Conservation (phyloP, 352 stramenopile species). For the Phytophthora idaei region DNA sequence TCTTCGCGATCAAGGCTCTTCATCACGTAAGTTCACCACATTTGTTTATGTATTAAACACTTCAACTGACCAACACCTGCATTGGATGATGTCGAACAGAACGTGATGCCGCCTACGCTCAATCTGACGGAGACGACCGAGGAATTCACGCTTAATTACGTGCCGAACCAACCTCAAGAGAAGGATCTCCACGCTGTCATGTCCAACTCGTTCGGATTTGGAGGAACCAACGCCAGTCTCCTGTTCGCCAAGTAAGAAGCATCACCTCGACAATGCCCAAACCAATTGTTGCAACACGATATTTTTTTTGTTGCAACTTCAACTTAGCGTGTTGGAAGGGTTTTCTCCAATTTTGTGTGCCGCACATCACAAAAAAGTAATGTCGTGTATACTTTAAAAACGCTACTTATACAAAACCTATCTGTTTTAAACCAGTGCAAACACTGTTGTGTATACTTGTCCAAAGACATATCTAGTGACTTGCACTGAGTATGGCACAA, state of each 20-base stretch:
- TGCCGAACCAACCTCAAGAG: slow-evolving; percentile 67
- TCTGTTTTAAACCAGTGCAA: too few relatives aligned
- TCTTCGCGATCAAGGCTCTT: slow-evolving; percentile 94
- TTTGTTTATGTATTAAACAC: background rate
- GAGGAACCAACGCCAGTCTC: slow-evolving; percentile 94
- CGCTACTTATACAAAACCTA: too few relatives aligned
- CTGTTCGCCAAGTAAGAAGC: slow-evolving; percentile 69
- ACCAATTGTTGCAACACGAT: too few relatives aligned
- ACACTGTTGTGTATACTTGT: too few relatives aligned
- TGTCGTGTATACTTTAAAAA: too few relatives aligned
- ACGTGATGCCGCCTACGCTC: slow-evolving; percentile 92
- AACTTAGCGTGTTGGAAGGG: too few relatives aligned
- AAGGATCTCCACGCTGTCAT: slow-evolving; percentile 82
- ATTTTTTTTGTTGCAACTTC: too few relatives aligned
- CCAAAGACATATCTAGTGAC: too few relatives aligned
- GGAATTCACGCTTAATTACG: slow-evolving; percentile 89
- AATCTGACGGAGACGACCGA: slow-evolving; percentile 89
- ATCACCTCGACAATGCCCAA: too few relatives aligned
- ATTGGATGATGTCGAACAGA: slow-evolving; percentile 39
- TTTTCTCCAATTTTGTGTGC: slow-evolving; percentile 10
- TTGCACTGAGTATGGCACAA: too few relatives aligned
- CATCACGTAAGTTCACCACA: slow-evolving; percentile 60
- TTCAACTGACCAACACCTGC: slow-evolving; percentile 1
- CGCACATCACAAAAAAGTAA: slow-evolving; percentile 5
- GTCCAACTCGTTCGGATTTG: slow-evolving; percentile 98